phyloP scores from a whole-genome alignment of 495 filamentous ascomycete species.

The Parathielavia appendiculata region DNA sequence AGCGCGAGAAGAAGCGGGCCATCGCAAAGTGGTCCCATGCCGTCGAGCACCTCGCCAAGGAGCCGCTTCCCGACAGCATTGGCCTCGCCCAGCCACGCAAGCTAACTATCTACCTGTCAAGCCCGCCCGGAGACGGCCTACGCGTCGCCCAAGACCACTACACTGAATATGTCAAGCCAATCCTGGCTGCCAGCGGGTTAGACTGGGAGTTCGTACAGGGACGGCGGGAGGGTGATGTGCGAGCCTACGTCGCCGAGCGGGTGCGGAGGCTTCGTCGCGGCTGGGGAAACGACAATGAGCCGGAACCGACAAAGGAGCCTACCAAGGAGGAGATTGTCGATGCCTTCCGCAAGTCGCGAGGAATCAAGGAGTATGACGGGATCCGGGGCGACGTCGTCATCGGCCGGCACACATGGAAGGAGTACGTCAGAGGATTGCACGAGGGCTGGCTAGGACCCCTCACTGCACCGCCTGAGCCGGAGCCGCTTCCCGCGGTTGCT shows the following conservation, averaged over 20 bases:
- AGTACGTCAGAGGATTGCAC: constrained; percentile 88
- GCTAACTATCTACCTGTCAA: constrained; percentile 78
- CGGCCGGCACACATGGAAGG: constrained; percentile 93
- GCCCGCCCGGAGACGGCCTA: constrained; percentile 80
- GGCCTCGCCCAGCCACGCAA: constrained; percentile 69
- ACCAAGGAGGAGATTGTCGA: constrained; percentile 54
- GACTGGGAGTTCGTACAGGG: constrained; percentile 97
- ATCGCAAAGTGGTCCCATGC: constrained; percentile 82
- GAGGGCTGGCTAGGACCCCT: constrained; percentile 95
- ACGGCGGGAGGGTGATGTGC: constrained; percentile 77
- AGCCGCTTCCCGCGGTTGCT: constrained; percentile 22
- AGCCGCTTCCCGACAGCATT: constrained; percentile 54
- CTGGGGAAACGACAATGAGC: constrained; percentile 49
- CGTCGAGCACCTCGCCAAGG: constrained; percentile 79
- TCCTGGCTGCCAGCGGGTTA: constrained; percentile 80
- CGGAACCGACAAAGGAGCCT: constrained; percentile 35
- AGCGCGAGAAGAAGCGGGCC: constrained; percentile 72
- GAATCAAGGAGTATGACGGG: constrained; percentile 65
- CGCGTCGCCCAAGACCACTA: constrained; percentile 84
- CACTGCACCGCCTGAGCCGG: constrained; percentile 33
- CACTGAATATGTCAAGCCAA: constrained; percentile 89
- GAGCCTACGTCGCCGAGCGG: constrained; percentile 73
- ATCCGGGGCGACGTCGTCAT: constrained; percentile 79
- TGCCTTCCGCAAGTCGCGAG: constrained; percentile 52
- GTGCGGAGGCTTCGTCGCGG: constrained; percentile 65